Evolutionary conservation across 2,329 filamentous ascomycete genomes (phyloP).

Genomic region (Stachybotrys chlorohalonatus): DNA sequence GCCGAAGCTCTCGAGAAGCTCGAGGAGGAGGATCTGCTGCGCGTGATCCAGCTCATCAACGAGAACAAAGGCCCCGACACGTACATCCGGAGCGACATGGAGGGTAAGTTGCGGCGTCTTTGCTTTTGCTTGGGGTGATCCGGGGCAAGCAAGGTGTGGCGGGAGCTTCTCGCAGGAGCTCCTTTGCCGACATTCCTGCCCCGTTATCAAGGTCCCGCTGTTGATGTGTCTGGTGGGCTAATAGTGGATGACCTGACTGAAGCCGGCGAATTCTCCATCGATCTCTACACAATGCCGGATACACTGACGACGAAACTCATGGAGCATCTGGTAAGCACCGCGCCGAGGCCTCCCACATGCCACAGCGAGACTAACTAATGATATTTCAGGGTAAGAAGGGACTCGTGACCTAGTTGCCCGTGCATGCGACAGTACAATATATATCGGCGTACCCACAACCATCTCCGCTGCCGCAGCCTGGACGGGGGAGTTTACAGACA

Average conservation of each 20-base stretch:
- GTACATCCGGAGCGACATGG: constrained; percentile 94
- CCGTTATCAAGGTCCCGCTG: constrained; percentile 8
- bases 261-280: constrained; percentile 96
- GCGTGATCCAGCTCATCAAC: constrained; percentile 96
- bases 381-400: constrained; percentile 29
- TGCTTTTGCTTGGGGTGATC: background rate
- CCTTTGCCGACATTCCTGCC: background rate
- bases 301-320: constrained; percentile 84
- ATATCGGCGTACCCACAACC: background rate
- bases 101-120: constrained; percentile 52
- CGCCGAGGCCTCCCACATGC: background rate
- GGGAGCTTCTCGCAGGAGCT: background rate
- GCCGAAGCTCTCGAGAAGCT: constrained; percentile 86
- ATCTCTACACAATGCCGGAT: constrained; percentile 95
- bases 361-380: constrained; percentile 1
- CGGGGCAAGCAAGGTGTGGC: background rate
- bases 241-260: constrained; percentile 25
- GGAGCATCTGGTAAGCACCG: constrained; percentile 60
- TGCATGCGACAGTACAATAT: background rate
- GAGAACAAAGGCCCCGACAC: constrained; percentile 92
- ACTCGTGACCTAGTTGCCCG: constrained; percentile 20
- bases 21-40: constrained; percentile 83
- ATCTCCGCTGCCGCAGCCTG: background rate
- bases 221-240: constrained; percentile 23
- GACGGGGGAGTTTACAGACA: no score